Percentiles rank a stretch among this genome's conserved stretches.
Conservation (phyloP, 305 asterid genomes). For the Ruellia speciosa region DNA sequence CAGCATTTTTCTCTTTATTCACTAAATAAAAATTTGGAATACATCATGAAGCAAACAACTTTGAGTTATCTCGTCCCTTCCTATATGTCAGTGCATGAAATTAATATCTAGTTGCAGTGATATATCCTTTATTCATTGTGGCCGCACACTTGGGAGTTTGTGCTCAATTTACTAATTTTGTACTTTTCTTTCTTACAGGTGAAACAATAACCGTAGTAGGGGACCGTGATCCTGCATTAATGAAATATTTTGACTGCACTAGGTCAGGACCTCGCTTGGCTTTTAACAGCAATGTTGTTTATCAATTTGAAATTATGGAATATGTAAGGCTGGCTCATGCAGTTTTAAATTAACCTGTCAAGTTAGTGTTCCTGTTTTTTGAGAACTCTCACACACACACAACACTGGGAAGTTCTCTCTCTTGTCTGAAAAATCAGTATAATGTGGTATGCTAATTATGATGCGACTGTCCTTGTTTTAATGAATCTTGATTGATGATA, state of each 20-base stretch:
- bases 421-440: background rate
- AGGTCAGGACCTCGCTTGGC: constrained; percentile 99
- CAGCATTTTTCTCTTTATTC: background rate
- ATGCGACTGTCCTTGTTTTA: background rate
- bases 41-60: constrained; percentile 10
- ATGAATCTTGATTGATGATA: background rate
- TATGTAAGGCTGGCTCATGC: constrained; percentile 55
- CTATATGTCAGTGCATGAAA: constrained; percentile 14
- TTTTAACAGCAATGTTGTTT: constrained; percentile 86
- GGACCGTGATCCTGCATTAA: constrained; percentile 75
- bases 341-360: constrained; percentile 17
- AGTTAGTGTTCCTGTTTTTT: constrained; percentile 10
- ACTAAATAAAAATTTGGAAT: background rate
- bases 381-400: background rate
- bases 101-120: constrained; percentile 13
- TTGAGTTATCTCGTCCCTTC: background rate
- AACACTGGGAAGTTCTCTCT: background rate
- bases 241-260: constrained; percentile 89
- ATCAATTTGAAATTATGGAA: constrained; percentile 97
- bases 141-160: constrained; percentile 10
- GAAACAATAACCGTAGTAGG: constrained; percentile 96
- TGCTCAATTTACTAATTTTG: constrained; percentile 1
- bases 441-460: background rate
- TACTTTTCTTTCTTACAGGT: constrained; percentile 37
- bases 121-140: constrained; percentile 18